Base-by-base conservation (phyloP, 331 rosid species). In the Acacia concinna region DNA sequence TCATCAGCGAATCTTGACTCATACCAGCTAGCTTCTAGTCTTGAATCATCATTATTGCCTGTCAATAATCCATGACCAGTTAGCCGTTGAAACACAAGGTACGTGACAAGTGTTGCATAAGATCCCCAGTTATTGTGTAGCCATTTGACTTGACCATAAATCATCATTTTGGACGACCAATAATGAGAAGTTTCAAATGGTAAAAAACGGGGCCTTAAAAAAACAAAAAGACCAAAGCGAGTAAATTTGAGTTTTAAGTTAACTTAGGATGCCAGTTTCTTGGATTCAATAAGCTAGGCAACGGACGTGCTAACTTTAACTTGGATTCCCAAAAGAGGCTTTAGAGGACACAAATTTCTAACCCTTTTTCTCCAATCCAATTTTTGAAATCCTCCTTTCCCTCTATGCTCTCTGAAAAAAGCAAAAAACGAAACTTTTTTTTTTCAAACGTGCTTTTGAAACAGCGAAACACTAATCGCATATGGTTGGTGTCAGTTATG, bases 201-300 rank as follows among this genome's bases (percentile, higher is more conserved):
- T 71, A 38, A 65, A 65, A 83, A 69, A 23, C 69, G 83, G 80
- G 74, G 63, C 77, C 57, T 76, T 54, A 73, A 72, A 46, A 17
- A 30, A 38, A 46, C 44, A 9, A 2, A 68, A 68, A 37, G 23
- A 1, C 31, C 35, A 25, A n/a, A 12, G 52, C 6, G 27, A 40
- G 6, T 40, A 18, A 68, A 23, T 21, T 21, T 68, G 4, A 70
- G 71, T 52, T 82, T 76, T 79, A 68, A 88, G 91, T 83, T 93
- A 68, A 88, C 92, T 83, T 93, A 77, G 93, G 98, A 93, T 93
- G 84, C 97, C 83, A 43, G 75, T 79, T 86, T 79, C 87, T 93
- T 88, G 97, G 98, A 91, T 89, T 91, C 93, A 93, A 72, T 71
- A 60, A 71, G 81, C 75, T 40, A 70, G 38, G 81, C 71, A 75